Base-by-base conservation (phyloP, 768 basidiomycete genomes). In the Auriculariales sp. region DNA sequence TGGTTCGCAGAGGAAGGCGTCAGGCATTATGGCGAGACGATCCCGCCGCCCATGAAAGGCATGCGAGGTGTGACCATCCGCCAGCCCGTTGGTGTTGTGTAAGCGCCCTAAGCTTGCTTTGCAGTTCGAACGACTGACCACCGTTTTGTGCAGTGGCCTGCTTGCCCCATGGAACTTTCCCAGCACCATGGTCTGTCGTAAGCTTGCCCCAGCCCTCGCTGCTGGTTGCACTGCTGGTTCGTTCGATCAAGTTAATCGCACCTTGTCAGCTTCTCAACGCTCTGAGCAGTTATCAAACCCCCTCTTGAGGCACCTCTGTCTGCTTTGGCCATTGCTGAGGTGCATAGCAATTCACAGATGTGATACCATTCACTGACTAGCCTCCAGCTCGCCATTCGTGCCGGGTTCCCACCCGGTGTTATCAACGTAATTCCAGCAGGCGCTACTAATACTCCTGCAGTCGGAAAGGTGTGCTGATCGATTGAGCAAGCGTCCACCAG, bases 241-340 rank as follows among this genome's bases (percentile, higher is more conserved):
- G n/a, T n/a, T n/a, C n/a, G n/a, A n/a, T n/a, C n/a, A n/a, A n/a
- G n/a, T n/a, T n/a, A n/a, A n/a, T n/a, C n/a, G n/a, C n/a, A n/a
- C n/a, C n/a, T n/a, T n/a, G n/a, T n/a, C n/a, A n/a, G n/a, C n/a
- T n/a, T n/a, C n/a, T n/a, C n/a, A n/a, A n/a, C n/a, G n/a, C n/a
- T n/a, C n/a, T n/a, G n/a, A n/a, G n/a, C n/a, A n/a, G 92, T 99
- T 44, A 81, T 97, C 63, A 98, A 98, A 58, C 93, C 93, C 1
- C 83, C 95, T 1, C 77, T 90, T 0, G 95, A 99, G 65, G 90
- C 95, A 0, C 95, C 95, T 1, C 95, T 89, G 67, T 90, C 89
- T 28, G 79, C 81, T 7, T 75, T 98, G 10, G 95, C 94, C 3
- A 71, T 97, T 19, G 82, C 79, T n/a, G 93, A 95, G 71, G 89